Base-by-base conservation (phyloP, 768 basidiomycete genomes). In the Tricholoma bakamatsutake region DNA sequence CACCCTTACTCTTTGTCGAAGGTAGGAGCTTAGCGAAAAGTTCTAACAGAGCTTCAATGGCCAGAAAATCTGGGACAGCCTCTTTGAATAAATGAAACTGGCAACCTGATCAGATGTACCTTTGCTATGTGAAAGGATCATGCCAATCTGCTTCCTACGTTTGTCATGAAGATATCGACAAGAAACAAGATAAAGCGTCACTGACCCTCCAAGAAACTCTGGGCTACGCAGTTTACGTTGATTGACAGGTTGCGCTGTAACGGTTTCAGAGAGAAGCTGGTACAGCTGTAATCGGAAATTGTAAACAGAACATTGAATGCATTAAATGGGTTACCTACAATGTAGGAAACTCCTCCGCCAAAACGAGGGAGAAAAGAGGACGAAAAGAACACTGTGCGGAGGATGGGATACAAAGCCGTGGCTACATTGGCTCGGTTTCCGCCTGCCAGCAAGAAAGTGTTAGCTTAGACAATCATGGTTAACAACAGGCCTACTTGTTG, bases 21-120 rank as follows among this genome's bases (percentile, higher is more conserved):
- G 84, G 82, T 24, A 86, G 66, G 12, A 85, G 67, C 39, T 78
- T 77, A 33, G 78, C 83, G 62, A 85, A 78, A 0, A 87, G 60
- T 52, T 80, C 77, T 42, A 86, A 64, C 3, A 85, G 72, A 13
- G 77, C 73, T 63, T 87, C 85, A 42, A 84, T 66, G 12, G 77
- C 75, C 15, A 86, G 68, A 61, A 77, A 84, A 53, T 81, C 85
- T 63, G 33, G 12, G 42, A 59, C 7, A 48, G 10, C 21, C 2
- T 24, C 21, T 31, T 49, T 18, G 10, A 17, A 28, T 55, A 49
- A 58, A 6, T 43, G 10, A 45, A 24, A 3, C 31, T 6, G 15
- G 30, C 27, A 51, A 45, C 28, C 39, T 28, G n/a, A 5, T 8
- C 9, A 40, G 18, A 37, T 59, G 21, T 60, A 78, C 85, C 81